phyloP scores from a whole-genome alignment of 805 yeast species.

The Cyberlindnera xishuangbannaensis region DNA sequence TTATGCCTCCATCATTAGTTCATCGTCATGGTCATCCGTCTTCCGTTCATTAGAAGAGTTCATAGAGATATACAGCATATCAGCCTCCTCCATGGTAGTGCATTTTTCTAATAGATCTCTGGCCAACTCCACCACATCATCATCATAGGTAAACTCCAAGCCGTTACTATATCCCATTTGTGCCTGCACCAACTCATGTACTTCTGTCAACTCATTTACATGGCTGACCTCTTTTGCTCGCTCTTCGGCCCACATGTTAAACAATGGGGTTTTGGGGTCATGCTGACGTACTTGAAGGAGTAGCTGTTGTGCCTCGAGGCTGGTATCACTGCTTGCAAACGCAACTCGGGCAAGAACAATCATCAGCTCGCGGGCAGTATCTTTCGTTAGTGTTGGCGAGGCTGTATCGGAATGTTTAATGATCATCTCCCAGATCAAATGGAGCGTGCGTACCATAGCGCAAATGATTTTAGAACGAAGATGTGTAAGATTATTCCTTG shows the following conservation, averaged over 20 bases:
- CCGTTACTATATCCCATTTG: slow-evolving; percentile 50
- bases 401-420: slow-evolving; percentile 6
- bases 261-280: slow-evolving; percentile 24
- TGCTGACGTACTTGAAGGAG: slow-evolving; percentile 32
- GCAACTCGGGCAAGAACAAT: slow-evolving; percentile 49
- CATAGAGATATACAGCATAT: slow-evolving; percentile 64
- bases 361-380: slow-evolving; percentile 37
- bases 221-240: slow-evolving; percentile 36
- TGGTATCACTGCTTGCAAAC: slow-evolving; percentile 40
- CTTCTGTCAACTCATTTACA: slow-evolving; percentile 22
- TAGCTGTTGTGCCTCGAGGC: slow-evolving; percentile 32
- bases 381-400: slow-evolving; percentile 24
- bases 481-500: slow-evolving; percentile 21
- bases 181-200: slow-evolving; percentile 26
- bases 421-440: slow-evolving; percentile 23
- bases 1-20: slow-evolving; percentile 2
- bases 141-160: slow-evolving; percentile 55
- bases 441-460: slow-evolving; percentile 15
- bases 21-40: slow-evolving; percentile 5
- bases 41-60: too few relatives aligned
- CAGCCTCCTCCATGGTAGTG: slow-evolving; percentile 74
- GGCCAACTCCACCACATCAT: slow-evolving; percentile 60
- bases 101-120: slow-evolving; percentile 63
- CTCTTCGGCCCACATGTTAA: slow-evolving; percentile 40
- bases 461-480: slow-evolving; percentile 19